Percentiles rank a stretch among this genome's conserved stretches.
Conservation (phyloP, 768 basidiomycete species). For the Rhodotorula sphaerocarpa region DNA sequence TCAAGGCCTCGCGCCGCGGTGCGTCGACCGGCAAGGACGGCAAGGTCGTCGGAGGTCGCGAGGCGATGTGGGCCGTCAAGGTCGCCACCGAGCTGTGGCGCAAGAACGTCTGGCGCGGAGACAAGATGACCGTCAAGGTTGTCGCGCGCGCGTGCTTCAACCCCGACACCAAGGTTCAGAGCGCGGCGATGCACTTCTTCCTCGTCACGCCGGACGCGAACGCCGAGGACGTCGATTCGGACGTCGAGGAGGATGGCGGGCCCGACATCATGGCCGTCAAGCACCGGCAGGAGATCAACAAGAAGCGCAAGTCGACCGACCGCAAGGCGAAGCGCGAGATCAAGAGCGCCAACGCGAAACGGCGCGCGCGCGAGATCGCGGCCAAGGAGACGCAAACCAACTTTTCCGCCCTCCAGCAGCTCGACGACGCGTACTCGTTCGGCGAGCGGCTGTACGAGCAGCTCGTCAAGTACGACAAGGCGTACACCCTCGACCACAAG, state of each 20-base stretch:
- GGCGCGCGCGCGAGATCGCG: slow-evolving; percentile 44
- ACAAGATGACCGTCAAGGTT: slow-evolving; percentile 77
- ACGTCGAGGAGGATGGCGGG: slow-evolving; percentile 60
- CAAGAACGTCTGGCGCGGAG: slow-evolving; percentile 83
- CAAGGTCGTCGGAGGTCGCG: slow-evolving; percentile 53
- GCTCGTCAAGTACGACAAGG: slow-evolving; percentile 77
- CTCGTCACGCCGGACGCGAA: slow-evolving; percentile 58
- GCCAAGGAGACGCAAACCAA: slow-evolving; percentile 49
- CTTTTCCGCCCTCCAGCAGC: slow-evolving; percentile 82
- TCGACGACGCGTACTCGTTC: slow-evolving; percentile 92
- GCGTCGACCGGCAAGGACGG: slow-evolving; percentile 31
- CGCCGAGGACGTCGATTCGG: slow-evolving; percentile 59
- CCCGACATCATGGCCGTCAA: slow-evolving; percentile 65
- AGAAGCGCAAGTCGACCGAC: slow-evolving; percentile 75
- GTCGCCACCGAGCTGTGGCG: slow-evolving; percentile 89
- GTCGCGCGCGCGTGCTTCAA: slow-evolving; percentile 86
- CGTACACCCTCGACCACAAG: slow-evolving; percentile 94
- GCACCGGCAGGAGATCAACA: slow-evolving; percentile 85
- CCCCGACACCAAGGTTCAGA: slow-evolving; percentile 86
- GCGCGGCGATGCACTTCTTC: slow-evolving; percentile 90
- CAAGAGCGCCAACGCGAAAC: slow-evolving; percentile 66
- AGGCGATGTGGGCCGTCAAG: slow-evolving; percentile 96
- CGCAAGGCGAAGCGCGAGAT: slow-evolving; percentile 68
- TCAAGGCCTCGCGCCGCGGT: slow-evolving; percentile 46
- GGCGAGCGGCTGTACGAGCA: slow-evolving; percentile 84